A percentile compares a stretch with the other conserved stretches of the same genome.
Conservation (phyloP, 2,329 filamentous ascomycete species). For the Endoconidiophora polonica region DNA sequence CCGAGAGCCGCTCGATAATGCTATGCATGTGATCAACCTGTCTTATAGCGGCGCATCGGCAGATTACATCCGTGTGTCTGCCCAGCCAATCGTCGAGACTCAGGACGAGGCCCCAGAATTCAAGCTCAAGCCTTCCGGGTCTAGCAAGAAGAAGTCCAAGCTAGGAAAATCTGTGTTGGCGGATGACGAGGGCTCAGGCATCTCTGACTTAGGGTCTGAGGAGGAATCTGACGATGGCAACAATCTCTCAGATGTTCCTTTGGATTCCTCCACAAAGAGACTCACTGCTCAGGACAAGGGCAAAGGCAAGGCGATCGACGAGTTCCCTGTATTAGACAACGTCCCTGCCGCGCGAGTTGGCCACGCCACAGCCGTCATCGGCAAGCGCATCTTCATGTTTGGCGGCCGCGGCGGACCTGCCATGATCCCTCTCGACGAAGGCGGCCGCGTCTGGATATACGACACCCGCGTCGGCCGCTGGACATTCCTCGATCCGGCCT, state of each 20-base stretch:
- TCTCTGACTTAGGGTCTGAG: constrained; percentile 15
- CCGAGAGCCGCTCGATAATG: constrained; percentile 53
- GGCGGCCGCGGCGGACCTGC: constrained; percentile 57
- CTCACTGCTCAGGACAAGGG: constrained; percentile 22
- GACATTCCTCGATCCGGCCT: constrained; percentile 44
- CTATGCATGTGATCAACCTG: constrained; percentile 49
- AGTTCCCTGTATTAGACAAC: constrained; percentile 21
- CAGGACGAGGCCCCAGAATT: constrained; percentile 17
- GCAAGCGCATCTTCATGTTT: constrained; percentile 60
- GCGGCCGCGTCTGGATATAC: constrained; percentile 60
- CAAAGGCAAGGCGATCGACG: constrained; percentile 24
- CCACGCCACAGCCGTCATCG: constrained; percentile 51
- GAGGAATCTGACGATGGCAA: constrained; percentile 17
- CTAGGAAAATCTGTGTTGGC: constrained; percentile 12
- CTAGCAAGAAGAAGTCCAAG: too few species aligned
- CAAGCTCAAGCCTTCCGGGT: constrained; percentile 15
- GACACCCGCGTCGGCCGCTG: constrained; percentile 48
- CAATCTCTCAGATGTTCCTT: constrained; percentile 26
- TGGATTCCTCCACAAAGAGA: constrained; percentile 19
- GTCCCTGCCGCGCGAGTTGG: constrained; percentile 56
- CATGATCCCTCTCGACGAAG: constrained; percentile 56
- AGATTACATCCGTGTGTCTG: constrained; percentile 42
- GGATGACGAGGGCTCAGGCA: constrained; percentile 9
- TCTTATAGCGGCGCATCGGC: constrained; percentile 39
- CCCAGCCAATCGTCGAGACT: constrained; percentile 21